Base-by-base conservation (phyloP, 805 yeast genomes). In the Candida namnaoensis region DNA sequence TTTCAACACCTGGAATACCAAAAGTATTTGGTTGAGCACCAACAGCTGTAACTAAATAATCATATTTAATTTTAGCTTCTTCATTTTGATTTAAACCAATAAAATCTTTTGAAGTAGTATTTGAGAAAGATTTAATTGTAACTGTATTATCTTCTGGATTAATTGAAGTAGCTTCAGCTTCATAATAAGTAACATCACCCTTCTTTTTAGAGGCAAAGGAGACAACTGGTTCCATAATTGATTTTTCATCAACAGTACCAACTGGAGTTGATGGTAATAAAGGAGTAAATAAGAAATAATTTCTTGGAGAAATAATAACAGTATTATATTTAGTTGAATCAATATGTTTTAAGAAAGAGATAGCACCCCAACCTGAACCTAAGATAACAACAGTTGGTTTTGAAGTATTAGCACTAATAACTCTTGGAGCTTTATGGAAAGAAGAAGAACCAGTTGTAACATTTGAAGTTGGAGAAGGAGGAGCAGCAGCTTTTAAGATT, bases 281-380 rank as follows among this genome's bases (percentile, higher is more conserved):
- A 19, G 97, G 97, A 38, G 97, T 90, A 73, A 90, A 90, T 51
- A 90, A 69, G 68, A 90, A 88, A 71, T 87, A 90, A 69, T 86
- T 88, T 69, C 97, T 79, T 48, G 97, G 96, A 25, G 95, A 86
- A 35, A 90, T 82, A 42, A 90, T 77, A 34, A 90, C 81, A 38
- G 90, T 96, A 57, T 90, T 87, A 71, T 87, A 90, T 64, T 82
- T 78, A 44, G 87, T 73, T 40, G 95, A 80, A 61, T 90, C 96
- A 57, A 90, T 74, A 60, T 81, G 77, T 68, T 84, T 85, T 61
- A 90, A 73, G 52, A 88, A 72, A 7, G 95, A 80, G 43, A 88
- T 85, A 11, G 95, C 81, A 52, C 96, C 97, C 97, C 97, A 90
- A 42, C 97, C 97, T 13, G 95, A 80, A 44, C 93, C 93, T 56